phyloP scores from a whole-genome alignment of 2,329 filamentous ascomycete genomes.

The Paraconiothyrium brasiliense region DNA sequence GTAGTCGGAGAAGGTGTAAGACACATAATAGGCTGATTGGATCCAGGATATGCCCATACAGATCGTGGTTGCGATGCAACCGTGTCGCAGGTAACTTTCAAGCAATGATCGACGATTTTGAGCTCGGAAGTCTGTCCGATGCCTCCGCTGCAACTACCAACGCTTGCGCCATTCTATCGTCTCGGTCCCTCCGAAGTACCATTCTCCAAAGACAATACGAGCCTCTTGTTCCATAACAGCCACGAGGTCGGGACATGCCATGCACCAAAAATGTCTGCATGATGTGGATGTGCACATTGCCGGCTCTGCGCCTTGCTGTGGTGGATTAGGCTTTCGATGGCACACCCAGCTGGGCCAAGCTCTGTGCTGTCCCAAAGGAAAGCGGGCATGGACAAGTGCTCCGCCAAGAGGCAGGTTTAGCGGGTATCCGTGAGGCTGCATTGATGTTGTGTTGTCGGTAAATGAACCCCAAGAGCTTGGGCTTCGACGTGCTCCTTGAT shows the following conservation, averaged over 20 bases:
- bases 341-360: constrained; percentile 8
- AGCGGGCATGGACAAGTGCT: neutral
- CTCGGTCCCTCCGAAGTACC: neutral
- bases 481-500: too few species aligned
- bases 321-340: neutral
- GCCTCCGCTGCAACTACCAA: neutral
- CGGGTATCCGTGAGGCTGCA: neutral
- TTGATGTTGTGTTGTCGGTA: neutral
- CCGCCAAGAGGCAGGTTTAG: neutral
- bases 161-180: neutral
- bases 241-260: constrained; percentile 3
- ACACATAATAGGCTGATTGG: neutral
- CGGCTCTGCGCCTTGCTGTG: constrained; percentile 3
- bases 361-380: neutral
- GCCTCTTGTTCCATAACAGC: constrained; percentile 3
- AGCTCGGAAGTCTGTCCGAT: neutral
- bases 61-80: neutral
- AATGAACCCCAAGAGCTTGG: too few species aligned
- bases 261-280: constrained; percentile 5
- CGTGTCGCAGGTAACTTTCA: neutral
- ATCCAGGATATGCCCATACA: neutral
- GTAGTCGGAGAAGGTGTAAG: neutral
- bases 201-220: neutral
- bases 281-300: neutral
- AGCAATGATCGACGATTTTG: neutral